A percentile compares a stretch with the other conserved stretches of the same genome.
These are phyloP conservation scores for Saccharomyces mikatae DNA, from an alignment of 805 yeast species.

Conservation along the genomic window DNA sequence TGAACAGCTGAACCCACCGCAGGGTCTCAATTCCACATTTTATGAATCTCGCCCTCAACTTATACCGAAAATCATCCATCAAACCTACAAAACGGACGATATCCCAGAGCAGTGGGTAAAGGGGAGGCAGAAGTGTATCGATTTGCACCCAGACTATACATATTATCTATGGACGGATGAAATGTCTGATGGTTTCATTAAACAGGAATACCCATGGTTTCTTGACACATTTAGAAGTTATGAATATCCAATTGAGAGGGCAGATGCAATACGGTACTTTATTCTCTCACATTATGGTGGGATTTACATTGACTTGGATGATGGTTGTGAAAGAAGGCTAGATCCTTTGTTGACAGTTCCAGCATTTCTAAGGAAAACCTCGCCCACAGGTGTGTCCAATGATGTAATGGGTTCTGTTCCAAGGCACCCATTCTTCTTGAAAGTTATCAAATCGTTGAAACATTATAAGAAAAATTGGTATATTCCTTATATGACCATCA, in stretches of 20 bases:
- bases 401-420: conserved; percentile 90
- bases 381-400: conserved; percentile 86
- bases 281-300: conserved; percentile 81
- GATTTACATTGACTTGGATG: conserved; percentile 82
- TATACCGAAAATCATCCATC: conserved; percentile 88
- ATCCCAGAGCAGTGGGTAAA: conserved; percentile 77
- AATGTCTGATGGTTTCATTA: conserved; percentile 68
- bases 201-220: conserved; percentile 81
- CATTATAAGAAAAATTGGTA: conserved; percentile 67
- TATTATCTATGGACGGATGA: conserved; percentile 89
- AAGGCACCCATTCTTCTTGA: conserved; percentile 73
- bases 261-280: conserved; percentile 86
- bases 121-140: conserved; percentile 69
- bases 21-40: conserved; percentile 29
- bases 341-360: conserved; percentile 78
- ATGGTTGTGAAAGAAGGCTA: conserved; percentile 69
- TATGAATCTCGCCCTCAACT: conserved; percentile 28
- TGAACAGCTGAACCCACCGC: conserved; percentile 51
- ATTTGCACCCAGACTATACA: conserved; percentile 79
- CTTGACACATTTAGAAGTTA: conserved; percentile 68
- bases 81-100: conserved; percentile 73
- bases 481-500: conserved; percentile 82
- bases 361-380: conserved; percentile 79
- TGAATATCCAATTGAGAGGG: conserved; percentile 76
- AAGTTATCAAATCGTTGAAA: conserved; percentile 56